Evolutionary conservation across 805 yeast genomes (phyloP).

Genomic region (Ogataea pini): DNA sequence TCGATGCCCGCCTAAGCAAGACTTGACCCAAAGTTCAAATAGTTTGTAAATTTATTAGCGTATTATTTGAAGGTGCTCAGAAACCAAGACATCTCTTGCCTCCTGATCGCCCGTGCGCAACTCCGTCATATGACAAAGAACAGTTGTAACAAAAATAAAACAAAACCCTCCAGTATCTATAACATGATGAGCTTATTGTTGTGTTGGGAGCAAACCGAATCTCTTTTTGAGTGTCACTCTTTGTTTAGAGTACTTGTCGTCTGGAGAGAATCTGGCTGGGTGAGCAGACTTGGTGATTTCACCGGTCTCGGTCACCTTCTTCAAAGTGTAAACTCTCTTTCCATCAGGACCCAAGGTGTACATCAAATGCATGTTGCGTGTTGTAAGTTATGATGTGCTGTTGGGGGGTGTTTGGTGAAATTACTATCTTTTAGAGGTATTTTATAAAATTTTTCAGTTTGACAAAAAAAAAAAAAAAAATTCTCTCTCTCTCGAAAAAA

Average conservation of each 20-base stretch:
- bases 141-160: not conserved
- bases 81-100: not conserved
- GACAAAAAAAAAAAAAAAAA: not conserved
- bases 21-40: not conserved
- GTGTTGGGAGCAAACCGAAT: constrained; percentile 84
- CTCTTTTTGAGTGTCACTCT: constrained; percentile 98
- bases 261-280: constrained; percentile 99
- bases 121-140: constrained; percentile 1
- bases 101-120: constrained; percentile 6
- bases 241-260: constrained; percentile 98
- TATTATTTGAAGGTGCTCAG: not conserved
- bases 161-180: not conserved
- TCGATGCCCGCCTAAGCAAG: not conserved
- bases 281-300: constrained; percentile 98
- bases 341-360: constrained; percentile 94
- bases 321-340: constrained; percentile 90
- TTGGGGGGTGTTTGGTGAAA: not conserved
- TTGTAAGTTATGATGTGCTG: not conserved
- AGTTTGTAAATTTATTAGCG: constrained; percentile 3
- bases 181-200: constrained; percentile 39
- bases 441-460: constrained; percentile 3
- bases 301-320: constrained; percentile 78
- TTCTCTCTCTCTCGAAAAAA: not conserved
- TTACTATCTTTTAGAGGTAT: not conserved
- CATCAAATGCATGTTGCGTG: constrained; percentile 87